Evolutionary conservation across 768 basidiomycete species (phyloP).

Genomic region (Kwoniella heveanensis): DNA sequence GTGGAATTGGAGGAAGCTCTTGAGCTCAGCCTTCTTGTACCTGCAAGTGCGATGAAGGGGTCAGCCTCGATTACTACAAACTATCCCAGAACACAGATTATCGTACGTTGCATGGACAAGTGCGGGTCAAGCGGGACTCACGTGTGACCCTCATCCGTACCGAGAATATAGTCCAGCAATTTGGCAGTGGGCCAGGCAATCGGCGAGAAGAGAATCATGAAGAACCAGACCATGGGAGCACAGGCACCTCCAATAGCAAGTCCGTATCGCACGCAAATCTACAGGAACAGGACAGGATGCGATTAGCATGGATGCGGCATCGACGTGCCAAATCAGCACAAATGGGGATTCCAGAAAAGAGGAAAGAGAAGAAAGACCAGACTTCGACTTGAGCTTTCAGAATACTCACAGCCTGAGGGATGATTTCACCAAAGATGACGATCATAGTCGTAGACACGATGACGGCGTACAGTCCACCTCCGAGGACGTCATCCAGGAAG

Average conservation of each 20-base stretch:
- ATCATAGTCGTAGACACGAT: constrained; percentile 54
- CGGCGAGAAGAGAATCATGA: constrained; percentile 76
- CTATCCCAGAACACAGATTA: too few species aligned
- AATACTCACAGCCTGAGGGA: constrained; percentile 60
- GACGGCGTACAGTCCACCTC: constrained; percentile 59
- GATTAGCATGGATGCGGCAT: constrained; percentile 5
- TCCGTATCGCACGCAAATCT: constrained; percentile 75
- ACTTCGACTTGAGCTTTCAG: too few species aligned
- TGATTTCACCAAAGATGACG: constrained; percentile 62
- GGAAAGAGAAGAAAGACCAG: background rate
- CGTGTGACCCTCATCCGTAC: constrained; percentile 65
- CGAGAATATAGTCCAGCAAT: constrained; percentile 78
- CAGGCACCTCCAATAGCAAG: constrained; percentile 77
- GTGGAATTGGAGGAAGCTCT: constrained; percentile 59
- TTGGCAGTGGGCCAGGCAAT: constrained; percentile 72
- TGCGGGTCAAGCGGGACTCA: constrained; percentile 48
- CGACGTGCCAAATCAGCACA: background rate
- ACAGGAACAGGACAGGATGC: background rate
- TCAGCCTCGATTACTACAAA: too few species aligned
- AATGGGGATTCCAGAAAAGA: too few species aligned
- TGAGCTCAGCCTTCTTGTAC: constrained; percentile 57
- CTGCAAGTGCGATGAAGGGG: constrained; percentile 17
- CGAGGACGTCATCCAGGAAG: constrained; percentile 58
- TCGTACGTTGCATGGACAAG: too few species aligned
- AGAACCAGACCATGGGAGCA: constrained; percentile 69